phyloP scores from a whole-genome alignment of 805 yeast species.

The Naumovozyma dairenensis region DNA sequence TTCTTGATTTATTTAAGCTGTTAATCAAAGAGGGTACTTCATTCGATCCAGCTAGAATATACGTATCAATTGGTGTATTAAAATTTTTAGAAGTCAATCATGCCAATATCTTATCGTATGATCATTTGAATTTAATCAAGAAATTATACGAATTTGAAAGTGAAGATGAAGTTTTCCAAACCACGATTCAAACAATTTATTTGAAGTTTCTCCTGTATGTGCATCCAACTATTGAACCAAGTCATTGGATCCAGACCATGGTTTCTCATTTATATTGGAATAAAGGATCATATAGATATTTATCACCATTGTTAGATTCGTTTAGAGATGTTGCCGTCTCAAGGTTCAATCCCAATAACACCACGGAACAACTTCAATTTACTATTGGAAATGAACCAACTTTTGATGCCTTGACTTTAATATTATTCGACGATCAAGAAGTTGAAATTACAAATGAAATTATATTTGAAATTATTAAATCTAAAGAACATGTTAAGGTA shows the following conservation, averaged over 20 bases:
- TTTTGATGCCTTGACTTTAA: conserved; percentile 18
- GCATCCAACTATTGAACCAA: conserved; percentile 19
- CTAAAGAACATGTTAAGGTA: conserved; percentile 8
- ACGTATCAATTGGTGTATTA: conserved; percentile 45
- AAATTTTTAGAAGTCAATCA: conserved; percentile 35
- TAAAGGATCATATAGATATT: conserved; percentile 20
- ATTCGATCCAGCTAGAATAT: conserved; percentile 65
- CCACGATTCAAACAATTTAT: conserved; percentile 41
- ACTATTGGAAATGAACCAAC: conserved; percentile 7
- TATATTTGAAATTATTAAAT: conserved; percentile 23
- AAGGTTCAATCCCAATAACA: conserved; percentile 26
- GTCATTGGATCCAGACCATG: conserved; percentile 29
- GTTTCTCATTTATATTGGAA: conserved; percentile 31
- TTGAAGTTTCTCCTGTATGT: conserved; percentile 37
- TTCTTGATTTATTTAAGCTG: conserved; percentile 33
- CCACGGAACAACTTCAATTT: not conserved
- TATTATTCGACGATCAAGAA: conserved; percentile 16
- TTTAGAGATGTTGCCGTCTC: conserved; percentile 32
- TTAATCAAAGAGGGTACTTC: conserved; percentile 40
- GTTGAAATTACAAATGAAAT: conserved; percentile 10
- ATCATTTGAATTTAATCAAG: conserved; percentile 26
- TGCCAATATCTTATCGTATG: conserved; percentile 12
- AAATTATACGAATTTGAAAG: conserved; percentile 31
- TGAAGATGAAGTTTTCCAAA: conserved; percentile 47
- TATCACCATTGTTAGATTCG: conserved; percentile 27